Evolutionary conservation across 805 yeast genomes (phyloP), one percentile per base, ranked within the genome.

Genomic region (Metschnikowia similis): DNA sequence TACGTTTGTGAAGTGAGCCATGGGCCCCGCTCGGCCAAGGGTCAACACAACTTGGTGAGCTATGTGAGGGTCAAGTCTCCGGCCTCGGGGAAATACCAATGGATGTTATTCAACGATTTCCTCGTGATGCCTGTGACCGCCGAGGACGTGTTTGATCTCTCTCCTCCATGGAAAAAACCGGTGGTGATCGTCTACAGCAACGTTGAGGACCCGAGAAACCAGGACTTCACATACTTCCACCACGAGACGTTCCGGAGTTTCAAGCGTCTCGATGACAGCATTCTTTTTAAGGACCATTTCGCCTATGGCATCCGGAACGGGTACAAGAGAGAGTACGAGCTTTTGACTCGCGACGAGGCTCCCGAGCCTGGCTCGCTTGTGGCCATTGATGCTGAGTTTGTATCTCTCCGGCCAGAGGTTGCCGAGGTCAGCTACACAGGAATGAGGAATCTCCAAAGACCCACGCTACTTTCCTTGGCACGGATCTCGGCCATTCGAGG

Each of bases 331-430:
- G 92, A 89, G 54, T 88, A 87, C 62, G 78, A 81, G 56, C 70
- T 87, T n/a, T 68, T 89, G 50, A 82, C 89, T 0, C 69, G 69
- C 32, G 75, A 77, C 42, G 91, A 87, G 58, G 87, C 89, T 0
- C 97, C 97, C 0, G 61, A 62, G 17, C 77, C 83, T 0, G 96
- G 96, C 0, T 74, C 88, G 1, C 65, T 90, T 36, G 84, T 92
- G 16, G 99, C 98, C 0, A 85, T 94, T 50, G 99, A 94, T 72
- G 97, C 99, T 0, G 99, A 94, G 66, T 94, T 95, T 74, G 98
- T 94, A 2, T 79, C 84, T 30, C 65, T 91, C 31, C 81, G 83
- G 44, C 87, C 87, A 4, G 97, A 90, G 56, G 82, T 85, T 53
- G 79, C 82, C 40, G 97, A 91, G 61, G 79, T 92, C 43, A 80